Conservation (phyloP, 2,329 filamentous ascomycete species). For the Talaromyces islandicus region DNA sequence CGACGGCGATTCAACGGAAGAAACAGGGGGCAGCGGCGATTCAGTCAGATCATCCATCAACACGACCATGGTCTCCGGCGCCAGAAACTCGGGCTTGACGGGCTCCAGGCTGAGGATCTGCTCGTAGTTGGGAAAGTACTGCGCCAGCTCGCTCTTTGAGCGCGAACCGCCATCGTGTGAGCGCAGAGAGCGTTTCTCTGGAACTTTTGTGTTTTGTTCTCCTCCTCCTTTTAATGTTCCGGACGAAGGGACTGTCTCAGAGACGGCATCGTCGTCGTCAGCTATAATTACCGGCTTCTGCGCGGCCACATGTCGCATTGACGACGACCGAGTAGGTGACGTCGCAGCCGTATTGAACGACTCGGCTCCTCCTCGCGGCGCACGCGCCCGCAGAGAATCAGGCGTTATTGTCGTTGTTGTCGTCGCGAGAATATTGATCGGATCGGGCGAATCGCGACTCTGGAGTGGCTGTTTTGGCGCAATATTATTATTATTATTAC, state of each 20-base stretch:
- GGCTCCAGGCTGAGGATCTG: conserved; percentile 83
- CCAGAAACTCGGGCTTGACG: conserved; percentile 69
- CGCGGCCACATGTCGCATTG: background rate
- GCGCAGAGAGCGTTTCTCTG: conserved; percentile 68
- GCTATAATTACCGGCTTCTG: conserved; percentile 7
- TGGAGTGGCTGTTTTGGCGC: conserved; percentile 15
- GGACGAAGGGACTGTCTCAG: background rate
- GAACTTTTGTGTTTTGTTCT: background rate
- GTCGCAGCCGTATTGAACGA: background rate
- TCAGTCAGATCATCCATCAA: conserved; percentile 55
- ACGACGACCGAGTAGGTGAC: too few relatives aligned
- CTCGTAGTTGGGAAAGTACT: conserved; percentile 91
- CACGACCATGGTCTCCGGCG: conserved; percentile 65
- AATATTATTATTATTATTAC: background rate
- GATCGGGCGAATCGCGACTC: conserved; percentile 22
- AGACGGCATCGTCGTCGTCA: conserved; percentile 2
- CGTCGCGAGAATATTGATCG: conserved; percentile 17
- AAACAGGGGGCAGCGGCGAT: conserved; percentile 19
- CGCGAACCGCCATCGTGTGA: conserved; percentile 76
- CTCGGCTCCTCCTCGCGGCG: background rate
- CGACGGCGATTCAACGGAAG: conserved; percentile 10
- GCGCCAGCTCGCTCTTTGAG: conserved; percentile 84
- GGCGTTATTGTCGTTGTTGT: conserved; percentile 12
- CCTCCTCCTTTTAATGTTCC: background rate
- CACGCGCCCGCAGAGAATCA: conserved; percentile 8